Conservation (phyloP, 139 green algal genomes). For the Volvox africanus region DNA sequence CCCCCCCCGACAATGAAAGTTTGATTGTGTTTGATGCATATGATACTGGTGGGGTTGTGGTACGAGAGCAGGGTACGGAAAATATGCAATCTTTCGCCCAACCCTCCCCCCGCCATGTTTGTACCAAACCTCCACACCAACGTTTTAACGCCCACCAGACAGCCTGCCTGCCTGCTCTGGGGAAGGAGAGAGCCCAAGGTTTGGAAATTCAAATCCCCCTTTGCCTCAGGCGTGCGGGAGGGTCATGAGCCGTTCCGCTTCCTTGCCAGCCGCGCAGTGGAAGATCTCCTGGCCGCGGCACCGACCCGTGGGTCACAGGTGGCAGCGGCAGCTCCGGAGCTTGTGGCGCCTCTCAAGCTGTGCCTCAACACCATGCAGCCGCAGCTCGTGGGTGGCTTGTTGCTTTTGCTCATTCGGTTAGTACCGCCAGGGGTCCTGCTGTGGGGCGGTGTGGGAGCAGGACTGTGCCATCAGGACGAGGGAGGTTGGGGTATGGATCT, state of each 20-base stretch:
- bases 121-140: no score
- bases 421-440: background rate
- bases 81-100: no score
- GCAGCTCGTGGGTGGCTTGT: constrained; percentile 43
- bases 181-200: no score
- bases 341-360: constrained; percentile 48
- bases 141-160: no score
- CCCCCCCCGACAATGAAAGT: no score
- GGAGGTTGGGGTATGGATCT: background rate
- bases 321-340: constrained; percentile 36
- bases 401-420: constrained; percentile 50
- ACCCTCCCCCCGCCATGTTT: no score
- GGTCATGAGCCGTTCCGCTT: constrained; percentile 63
- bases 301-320: constrained; percentile 1
- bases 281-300: constrained; percentile 13
- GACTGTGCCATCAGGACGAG: background rate
- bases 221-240: constrained; percentile 50
- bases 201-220: background rate
- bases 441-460: no score
- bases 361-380: constrained; percentile 54
- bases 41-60: no score
- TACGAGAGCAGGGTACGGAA: no score
- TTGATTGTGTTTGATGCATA: no score
- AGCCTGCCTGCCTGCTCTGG: no score
- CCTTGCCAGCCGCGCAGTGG: constrained; percentile 50